Evolutionary conservation across 176 grass and related monocot genomes (phyloP).

Genomic region (Eremochloa ophiuroides): DNA sequence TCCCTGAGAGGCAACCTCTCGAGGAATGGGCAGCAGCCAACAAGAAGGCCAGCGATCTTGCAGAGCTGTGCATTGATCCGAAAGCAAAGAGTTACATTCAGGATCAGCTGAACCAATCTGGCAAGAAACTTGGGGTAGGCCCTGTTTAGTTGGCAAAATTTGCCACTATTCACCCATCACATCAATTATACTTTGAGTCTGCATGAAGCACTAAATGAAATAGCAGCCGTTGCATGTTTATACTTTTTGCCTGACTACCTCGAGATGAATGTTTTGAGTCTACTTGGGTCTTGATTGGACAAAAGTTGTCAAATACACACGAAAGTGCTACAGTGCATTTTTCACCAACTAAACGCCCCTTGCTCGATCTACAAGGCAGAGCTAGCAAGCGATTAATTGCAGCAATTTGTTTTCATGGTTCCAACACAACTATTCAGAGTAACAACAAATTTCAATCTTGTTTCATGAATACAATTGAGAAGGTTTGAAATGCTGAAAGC

Average conservation of each 20-base stretch:
- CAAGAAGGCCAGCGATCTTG: constrained; percentile 37
- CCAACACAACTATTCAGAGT: neutral
- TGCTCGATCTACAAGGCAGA: neutral
- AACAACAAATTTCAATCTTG: neutral
- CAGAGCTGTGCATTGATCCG: constrained; percentile 52
- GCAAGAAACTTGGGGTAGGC: constrained; percentile 65
- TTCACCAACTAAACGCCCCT: too few relatives aligned
- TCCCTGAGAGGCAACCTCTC: constrained; percentile 73
- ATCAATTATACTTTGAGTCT: too few relatives aligned
- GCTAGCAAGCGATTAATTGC: neutral
- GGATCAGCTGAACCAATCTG: constrained; percentile 68
- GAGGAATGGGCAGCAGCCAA: constrained; percentile 73
- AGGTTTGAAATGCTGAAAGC: constrained; percentile 96
- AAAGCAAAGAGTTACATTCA: constrained; percentile 65
- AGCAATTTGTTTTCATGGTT: neutral
- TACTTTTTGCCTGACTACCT: too few relatives aligned
- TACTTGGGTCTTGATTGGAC: too few relatives aligned
- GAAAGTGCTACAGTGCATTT: too few relatives aligned
- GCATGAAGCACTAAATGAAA: too few relatives aligned
- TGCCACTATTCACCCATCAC: too few relatives aligned
- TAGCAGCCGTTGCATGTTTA: too few relatives aligned
- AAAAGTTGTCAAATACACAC: too few relatives aligned
- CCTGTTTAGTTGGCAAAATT: too few relatives aligned
- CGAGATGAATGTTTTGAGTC: too few relatives aligned
- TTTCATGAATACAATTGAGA: constrained; percentile 44